Evolutionary conservation across 2,329 filamentous ascomycete species (phyloP), one percentile per base, ranked within the genome.

Genomic region (Aspergillus awamori): DNA sequence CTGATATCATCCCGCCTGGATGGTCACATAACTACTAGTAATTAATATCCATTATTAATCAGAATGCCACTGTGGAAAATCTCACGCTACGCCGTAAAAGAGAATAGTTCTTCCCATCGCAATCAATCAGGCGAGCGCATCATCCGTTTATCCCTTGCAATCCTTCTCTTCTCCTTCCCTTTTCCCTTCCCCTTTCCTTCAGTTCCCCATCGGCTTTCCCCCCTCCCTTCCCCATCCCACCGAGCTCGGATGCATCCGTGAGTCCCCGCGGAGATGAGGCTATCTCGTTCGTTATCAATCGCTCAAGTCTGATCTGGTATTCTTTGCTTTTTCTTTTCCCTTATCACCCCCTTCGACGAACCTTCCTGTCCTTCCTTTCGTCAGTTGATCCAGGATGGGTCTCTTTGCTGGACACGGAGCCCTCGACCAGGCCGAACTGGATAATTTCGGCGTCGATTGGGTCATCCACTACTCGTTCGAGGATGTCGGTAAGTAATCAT

Each of bases 381-480:
- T 15, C 33, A 56, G 28, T 43, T n/a, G 28, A 43, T 58, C 36
- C 33, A 48, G 26, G 24, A 75, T 75, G 72, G 68, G 66, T 65
- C 67, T 72, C 61, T 63, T 72, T 51, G 63, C 69, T 8, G 66
- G 67, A 20, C 60, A 66, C 54, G 58, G 56, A 53, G 63, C 63
- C 17, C 38, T 59, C n/a, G 63, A 67, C 8, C 58, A 63, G 17
- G 60, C 66, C 17, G 69, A 75, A 38, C 72, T 81, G 65, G 81
- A 80, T 54, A 89, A 89, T 70, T 82, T 88, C 70, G 84, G 91
- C 57, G 91, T 97, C 62, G 93, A 97, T 81, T 97, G 92, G 82
- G 92, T 97, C 60, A 85, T 97, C 64, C 86, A 88, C 72, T 97
- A 91, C 78, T 83, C 88, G 60, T 89, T 94, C 71, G 84, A 87